phyloP scores from a whole-genome alignment of 2,329 filamentous ascomycete genomes.

The Curvularia spicifera region DNA sequence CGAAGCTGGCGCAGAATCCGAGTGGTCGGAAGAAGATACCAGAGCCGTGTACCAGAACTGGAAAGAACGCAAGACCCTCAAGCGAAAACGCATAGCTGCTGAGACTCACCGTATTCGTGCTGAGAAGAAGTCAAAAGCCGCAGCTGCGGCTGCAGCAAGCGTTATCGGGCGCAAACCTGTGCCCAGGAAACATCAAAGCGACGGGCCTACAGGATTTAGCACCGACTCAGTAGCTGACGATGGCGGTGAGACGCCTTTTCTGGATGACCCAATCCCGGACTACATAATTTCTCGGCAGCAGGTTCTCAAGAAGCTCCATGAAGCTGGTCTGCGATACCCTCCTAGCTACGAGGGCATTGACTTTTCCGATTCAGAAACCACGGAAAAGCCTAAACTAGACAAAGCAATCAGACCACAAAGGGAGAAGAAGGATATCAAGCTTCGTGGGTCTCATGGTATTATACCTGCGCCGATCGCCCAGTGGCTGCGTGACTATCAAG shows the following conservation, averaged over 20 bases:
- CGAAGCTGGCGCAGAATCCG: slow-evolving; percentile 25
- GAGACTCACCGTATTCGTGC: slow-evolving; percentile 58
- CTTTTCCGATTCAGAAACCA: slow-evolving; percentile 73
- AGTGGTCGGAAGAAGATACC: slow-evolving; percentile 60
- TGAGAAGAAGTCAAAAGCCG: slow-evolving; percentile 55
- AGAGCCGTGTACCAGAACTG: slow-evolving; percentile 68
- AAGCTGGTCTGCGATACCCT: slow-evolving; percentile 75
- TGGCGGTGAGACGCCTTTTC: slow-evolving; percentile 60
- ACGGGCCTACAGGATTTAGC: slow-evolving; percentile 25
- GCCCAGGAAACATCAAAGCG: slow-evolving; percentile 24
- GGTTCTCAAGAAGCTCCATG: slow-evolving; percentile 72
- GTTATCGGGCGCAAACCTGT: slow-evolving; percentile 49
- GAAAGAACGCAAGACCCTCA: slow-evolving; percentile 64
- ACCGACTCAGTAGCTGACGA: slow-evolving; percentile 39
- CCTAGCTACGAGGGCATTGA: slow-evolving; percentile 77
- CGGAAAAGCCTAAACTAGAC: slow-evolving; percentile 74
- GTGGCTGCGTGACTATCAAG: slow-evolving; percentile 90
- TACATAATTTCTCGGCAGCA: slow-evolving; percentile 63
- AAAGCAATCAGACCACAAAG: slow-evolving; percentile 67
- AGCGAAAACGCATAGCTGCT: slow-evolving; percentile 60
- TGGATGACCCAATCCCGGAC: slow-evolving; percentile 61
- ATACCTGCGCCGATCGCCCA: slow-evolving; percentile 91
- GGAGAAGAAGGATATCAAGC: slow-evolving; percentile 74
- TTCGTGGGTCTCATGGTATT: slow-evolving; percentile 76
- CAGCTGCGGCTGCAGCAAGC: slow-evolving; percentile 49